Evolutionary conservation across 2,329 filamentous ascomycete genomes (phyloP), one percentile per base, ranked within the genome.

Genomic region (Ophiostoma pallidulum): DNA sequence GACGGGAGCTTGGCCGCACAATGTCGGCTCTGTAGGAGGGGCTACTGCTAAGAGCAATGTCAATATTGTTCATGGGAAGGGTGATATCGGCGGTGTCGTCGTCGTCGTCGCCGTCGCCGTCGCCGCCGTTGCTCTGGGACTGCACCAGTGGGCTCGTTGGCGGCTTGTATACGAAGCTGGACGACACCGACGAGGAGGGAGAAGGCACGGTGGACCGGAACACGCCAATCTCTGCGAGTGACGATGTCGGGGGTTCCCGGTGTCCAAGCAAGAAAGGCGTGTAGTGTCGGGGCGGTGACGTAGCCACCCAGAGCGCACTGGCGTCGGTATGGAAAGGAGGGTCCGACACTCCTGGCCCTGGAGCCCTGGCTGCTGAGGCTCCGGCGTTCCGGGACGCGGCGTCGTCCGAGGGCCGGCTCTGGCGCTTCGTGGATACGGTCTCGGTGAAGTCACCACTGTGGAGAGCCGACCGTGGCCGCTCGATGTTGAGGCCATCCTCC

Each of bases 131-230:
- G 65, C 83, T 94, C 58, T 88, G 80, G 36, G 89, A 88, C 59
- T 96, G 82, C 1, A 94, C 90, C 10, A 98, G 71, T 13, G 92
- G 92, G 58, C 90, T 97, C 2, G 92, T 97, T 0, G 92, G 91
- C 3, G 86, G 79, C 64, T 91, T 84, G 52, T 94, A 84, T 28
- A 85, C 74, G 62, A 95, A 96, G 57, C 80, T 89, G 2, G 82
- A 84, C 0, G 85, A 83, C 13, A 86, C 72, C 1, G 87, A 85
- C 8, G 82, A 88, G 3, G 82, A 83, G 9, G 84, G 59, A 1
- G 82, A 82, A 16, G 74, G 68, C 13, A 43, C 41, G 19, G 70
- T 65, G 0, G 73, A 70, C 39, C 61, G 46, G 14, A 54, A 53
- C 2, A 47, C 42, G 18, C 47, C 49, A 2, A 45, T 4, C 2